These are phyloP conservation scores for Backusella macrospora DNA, from an alignment of 192 early-diverging fungal genomes.

Conservation along the genomic window DNA sequence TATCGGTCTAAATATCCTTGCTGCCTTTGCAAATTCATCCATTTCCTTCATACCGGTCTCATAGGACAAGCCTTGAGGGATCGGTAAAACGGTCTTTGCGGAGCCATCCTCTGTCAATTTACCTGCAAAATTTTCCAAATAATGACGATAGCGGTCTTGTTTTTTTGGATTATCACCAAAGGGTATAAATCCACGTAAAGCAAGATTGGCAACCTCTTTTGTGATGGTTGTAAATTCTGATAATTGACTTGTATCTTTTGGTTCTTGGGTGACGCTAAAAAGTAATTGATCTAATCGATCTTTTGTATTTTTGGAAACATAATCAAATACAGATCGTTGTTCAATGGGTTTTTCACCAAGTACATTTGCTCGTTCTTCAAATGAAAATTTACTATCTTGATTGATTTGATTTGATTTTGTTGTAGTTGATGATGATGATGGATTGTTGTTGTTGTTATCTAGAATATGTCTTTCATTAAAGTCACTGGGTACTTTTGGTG, in stretches of 20 bases:
- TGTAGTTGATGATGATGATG: background rate
- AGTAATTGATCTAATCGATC: conserved; percentile 60
- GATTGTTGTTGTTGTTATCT: background rate
- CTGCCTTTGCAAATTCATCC: conserved; percentile 77
- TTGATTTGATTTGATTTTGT: background rate
- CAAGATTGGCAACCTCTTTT: conserved; percentile 64
- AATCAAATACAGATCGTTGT: conserved; percentile 72
- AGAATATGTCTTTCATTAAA: conserved; percentile 22
- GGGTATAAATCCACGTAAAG: conserved; percentile 80
- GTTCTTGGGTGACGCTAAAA: conserved; percentile 39
- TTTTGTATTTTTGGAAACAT: conserved; percentile 67
- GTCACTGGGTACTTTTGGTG: conserved; percentile 29
- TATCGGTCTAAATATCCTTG: conserved; percentile 73
- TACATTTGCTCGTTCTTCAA: conserved; percentile 60
- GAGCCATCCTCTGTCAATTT: conserved; percentile 30
- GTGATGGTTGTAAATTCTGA: conserved; percentile 54
- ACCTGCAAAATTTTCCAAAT: conserved; percentile 68
- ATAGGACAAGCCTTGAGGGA: conserved; percentile 45
- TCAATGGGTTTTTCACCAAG: conserved; percentile 75
- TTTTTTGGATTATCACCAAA: conserved; percentile 71
- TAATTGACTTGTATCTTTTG: conserved; percentile 34
- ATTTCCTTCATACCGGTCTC: conserved; percentile 61
- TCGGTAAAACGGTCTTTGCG: conserved; percentile 14
- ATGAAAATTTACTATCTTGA: conserved; percentile 26
- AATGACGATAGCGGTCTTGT: conserved; percentile 73